Percentiles rank a stretch among this genome's conserved stretches.
phyloP scores from a whole-genome alignment of 2,329 filamentous ascomycete genomes.

The Phialophora chinensis region DNA sequence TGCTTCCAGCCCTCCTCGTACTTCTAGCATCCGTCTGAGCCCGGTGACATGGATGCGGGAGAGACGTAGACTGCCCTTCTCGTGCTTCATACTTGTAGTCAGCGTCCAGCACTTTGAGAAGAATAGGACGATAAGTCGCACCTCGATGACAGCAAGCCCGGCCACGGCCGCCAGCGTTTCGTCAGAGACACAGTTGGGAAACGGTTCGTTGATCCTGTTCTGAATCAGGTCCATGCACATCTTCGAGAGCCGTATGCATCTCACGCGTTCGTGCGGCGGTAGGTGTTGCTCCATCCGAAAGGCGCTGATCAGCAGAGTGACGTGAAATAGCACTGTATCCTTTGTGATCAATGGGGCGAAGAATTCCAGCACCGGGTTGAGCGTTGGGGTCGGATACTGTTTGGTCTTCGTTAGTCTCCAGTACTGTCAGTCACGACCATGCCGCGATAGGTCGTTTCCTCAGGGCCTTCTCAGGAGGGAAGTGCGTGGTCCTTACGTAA shows the following conservation, averaged over 20 bases:
- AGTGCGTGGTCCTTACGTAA: conserved; percentile 2
- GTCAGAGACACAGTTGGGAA: conserved; percentile 19
- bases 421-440: neutral
- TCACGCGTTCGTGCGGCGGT: conserved; percentile 15
- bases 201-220: conserved; percentile 22
- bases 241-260: conserved; percentile 24
- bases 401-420: conserved; percentile 4
- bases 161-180: conserved; percentile 19
- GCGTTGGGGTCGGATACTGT: conserved; percentile 19
- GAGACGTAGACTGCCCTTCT: conserved; percentile 21
- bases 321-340: conserved; percentile 17
- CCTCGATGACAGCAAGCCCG: conserved; percentile 18
- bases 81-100: conserved; percentile 12
- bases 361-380: conserved; percentile 21
- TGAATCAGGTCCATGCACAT: conserved; percentile 24
- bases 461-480: neutral
- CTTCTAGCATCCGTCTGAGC: conserved; percentile 18
- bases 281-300: conserved; percentile 18
- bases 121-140: neutral
- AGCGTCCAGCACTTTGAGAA: neutral
- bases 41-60: conserved; percentile 19
- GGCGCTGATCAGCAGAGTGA: conserved; percentile 19
- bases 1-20: conserved; percentile 17
- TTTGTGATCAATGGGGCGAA: conserved; percentile 23
- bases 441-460: neutral